phyloP scores from a whole-genome alignment of 495 filamentous ascomycete species.

The Penicillium macrosclerotiorum region DNA sequence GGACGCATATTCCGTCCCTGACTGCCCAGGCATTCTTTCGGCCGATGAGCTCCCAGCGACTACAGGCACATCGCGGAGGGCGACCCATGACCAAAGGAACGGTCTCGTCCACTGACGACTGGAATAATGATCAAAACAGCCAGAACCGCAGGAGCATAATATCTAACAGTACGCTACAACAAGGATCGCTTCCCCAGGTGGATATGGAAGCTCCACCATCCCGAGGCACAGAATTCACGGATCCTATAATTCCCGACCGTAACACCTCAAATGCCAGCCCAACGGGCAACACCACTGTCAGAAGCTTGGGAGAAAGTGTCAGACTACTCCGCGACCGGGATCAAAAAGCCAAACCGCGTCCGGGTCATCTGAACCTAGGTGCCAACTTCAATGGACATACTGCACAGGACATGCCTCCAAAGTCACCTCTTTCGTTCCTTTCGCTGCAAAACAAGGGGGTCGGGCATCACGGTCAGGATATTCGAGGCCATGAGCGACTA shows the following conservation, averaged over 20 bases:
- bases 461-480: conserved; percentile 48
- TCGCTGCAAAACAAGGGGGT: conserved; percentile 50
- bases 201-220: conserved; percentile 67
- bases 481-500: conserved; percentile 69
- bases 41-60: conserved; percentile 93
- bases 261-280: conserved; percentile 74
- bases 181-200: conserved; percentile 38
- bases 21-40: conserved; percentile 89
- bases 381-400: conserved; percentile 50
- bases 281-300: conserved; percentile 59
- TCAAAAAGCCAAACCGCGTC: conserved; percentile 46
- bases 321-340: conserved; percentile 62
- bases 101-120: conserved; percentile 40
- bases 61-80: conserved; percentile 83
- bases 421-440: conserved; percentile 71
- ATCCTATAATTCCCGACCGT: conserved; percentile 58
- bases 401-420: conserved; percentile 54
- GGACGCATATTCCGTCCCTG: conserved; percentile 86
- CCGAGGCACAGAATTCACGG: conserved; percentile 76
- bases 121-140: conserved; percentile 41
- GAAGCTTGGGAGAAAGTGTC: conserved; percentile 72
- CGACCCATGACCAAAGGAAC: conserved; percentile 47
- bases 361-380: conserved; percentile 57
- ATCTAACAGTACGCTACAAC: conserved; percentile 42
- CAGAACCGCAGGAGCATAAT: conserved; percentile 51